Base-by-base conservation (phyloP, 2,329 filamentous ascomycete genomes). In the Cladosporium sphaerospermum region DNA sequence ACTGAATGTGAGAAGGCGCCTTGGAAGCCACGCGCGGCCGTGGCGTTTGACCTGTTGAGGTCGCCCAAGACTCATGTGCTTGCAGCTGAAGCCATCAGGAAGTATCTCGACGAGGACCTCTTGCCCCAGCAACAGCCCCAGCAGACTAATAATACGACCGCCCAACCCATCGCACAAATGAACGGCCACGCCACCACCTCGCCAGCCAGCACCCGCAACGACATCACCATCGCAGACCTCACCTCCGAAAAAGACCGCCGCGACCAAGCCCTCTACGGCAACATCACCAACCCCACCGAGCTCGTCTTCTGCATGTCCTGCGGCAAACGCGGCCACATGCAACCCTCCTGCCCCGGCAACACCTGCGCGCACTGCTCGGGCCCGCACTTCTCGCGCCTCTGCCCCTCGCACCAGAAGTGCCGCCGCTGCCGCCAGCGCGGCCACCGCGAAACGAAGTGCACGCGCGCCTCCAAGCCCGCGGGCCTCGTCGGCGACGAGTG, bases 261-360 rank as follows among this genome's bases (percentile, higher is more conserved):
- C 34, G 32, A 55, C 8, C 61, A 63, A 41, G 43, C 46, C 9
- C 45, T 54, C 13, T 63, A 63, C 32, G 60, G 56, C 47, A 23
- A 42, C 40, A 39, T 56, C 37, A 36, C 36, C 1, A 11, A 55
- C 32, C 46, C 52, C 8, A 14, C 45, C 14, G 56, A 52, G n/a
- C n/a, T 56, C 23, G 55, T 57, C 5, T 45, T 36, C 45, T 61
- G 59, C 42, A 56, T 59, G 23, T 53, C 51, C n/a, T 61, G 59
- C 39, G 58, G 55, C 31, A 45, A 45, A 4, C 36, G 39, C 19
- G 57, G 54, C 14, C 59, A 61, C 49, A 40, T 53, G 42, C 39
- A 54, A 18, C 18, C 40, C 16, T 10, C n/a, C 34, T 59, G 59
- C 39, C 58, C 55, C 13, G 46, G 37, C 10, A 10, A 33, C 7